Conservation (phyloP, 495 filamentous ascomycete genomes). For the Aspergillus hancockii region DNA sequence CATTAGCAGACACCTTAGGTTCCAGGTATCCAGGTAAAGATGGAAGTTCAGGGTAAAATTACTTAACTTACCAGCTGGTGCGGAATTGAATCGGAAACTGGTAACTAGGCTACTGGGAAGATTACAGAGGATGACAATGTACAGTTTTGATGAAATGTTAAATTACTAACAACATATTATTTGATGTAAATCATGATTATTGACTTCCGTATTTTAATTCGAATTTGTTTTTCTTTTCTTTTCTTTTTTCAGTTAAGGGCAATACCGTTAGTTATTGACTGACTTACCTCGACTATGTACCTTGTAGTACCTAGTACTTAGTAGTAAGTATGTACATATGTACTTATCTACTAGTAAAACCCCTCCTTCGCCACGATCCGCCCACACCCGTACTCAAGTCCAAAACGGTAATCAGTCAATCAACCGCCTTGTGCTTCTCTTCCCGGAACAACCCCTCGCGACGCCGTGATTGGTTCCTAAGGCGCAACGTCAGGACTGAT, state of each 20-base stretch:
- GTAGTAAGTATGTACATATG: neutral
- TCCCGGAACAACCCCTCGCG: constrained; percentile 22
- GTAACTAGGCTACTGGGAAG: neutral
- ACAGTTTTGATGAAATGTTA: neutral
- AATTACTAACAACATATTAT: too few relatives aligned
- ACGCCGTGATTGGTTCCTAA: constrained; percentile 24
- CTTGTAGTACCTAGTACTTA: too few relatives aligned
- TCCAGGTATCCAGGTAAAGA: neutral
- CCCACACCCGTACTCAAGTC: constrained; percentile 2
- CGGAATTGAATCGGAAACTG: neutral
- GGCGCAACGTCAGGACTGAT: constrained; percentile 32
- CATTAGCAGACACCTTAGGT: neutral
- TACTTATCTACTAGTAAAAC: neutral
- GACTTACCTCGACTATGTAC: too few relatives aligned
- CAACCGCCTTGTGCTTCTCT: neutral
- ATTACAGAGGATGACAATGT: neutral
- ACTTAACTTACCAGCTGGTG: too few relatives aligned
- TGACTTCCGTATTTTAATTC: too few relatives aligned
- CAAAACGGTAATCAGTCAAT: constrained; percentile 6
- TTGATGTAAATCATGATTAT: too few relatives aligned
- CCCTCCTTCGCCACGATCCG: constrained; percentile 19
- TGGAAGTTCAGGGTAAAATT: too few relatives aligned
- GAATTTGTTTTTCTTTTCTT: neutral
- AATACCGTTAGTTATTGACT: too few relatives aligned
- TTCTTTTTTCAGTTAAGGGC: neutral